These are phyloP conservation scores for Irineochytrium annulatum DNA, from an alignment of 192 early-diverging fungal species.

Conservation along the genomic window DNA sequence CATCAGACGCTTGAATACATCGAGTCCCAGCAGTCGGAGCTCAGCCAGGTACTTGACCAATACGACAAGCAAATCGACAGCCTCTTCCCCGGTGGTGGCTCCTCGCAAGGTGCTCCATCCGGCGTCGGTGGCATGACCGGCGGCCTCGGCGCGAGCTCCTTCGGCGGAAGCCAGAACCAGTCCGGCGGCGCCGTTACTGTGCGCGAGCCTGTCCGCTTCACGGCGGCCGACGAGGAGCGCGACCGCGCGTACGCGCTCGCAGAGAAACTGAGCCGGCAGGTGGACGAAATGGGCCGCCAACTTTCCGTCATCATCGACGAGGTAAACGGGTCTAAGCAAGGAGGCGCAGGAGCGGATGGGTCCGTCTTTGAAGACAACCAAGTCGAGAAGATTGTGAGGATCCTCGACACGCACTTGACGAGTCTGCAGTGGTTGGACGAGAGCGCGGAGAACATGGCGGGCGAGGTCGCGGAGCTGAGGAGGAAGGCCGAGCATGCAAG, in stretches of 20 bases:
- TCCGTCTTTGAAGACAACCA: slow-evolving; percentile 34
- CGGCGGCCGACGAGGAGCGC: slow-evolving; percentile 77
- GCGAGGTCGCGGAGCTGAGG: slow-evolving; percentile 52
- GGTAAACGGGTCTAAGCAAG: slow-evolving; percentile 65
- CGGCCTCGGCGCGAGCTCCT: slow-evolving; percentile 35
- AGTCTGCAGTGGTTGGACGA: slow-evolving; percentile 91
- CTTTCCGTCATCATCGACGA: slow-evolving; percentile 80
- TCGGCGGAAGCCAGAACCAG: not conserved
- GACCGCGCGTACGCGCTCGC: slow-evolving; percentile 82
- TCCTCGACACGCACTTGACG: slow-evolving; percentile 87
- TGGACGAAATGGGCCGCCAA: slow-evolving; percentile 81
- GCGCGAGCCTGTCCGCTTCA: slow-evolving; percentile 26
- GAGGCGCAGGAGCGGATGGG: slow-evolving; percentile 22
- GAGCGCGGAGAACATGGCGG: slow-evolving; percentile 51
- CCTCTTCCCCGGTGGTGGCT: slow-evolving; percentile 11
- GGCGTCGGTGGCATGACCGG: slow-evolving; percentile 16
- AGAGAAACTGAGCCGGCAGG: slow-evolving; percentile 77
- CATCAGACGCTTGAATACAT: slow-evolving; percentile 84
- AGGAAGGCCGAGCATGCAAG: slow-evolving; percentile 27
- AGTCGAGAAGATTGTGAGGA: slow-evolving; percentile 75
- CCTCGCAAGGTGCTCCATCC: not conserved
- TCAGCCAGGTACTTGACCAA: slow-evolving; percentile 70
- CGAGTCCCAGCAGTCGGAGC: slow-evolving; percentile 77
- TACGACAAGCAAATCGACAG: slow-evolving; percentile 70
- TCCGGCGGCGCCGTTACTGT: not conserved